Evolutionary conservation across 495 filamentous ascomycete species (phyloP).

Genomic region (Pseudotulostoma volvatum): DNA sequence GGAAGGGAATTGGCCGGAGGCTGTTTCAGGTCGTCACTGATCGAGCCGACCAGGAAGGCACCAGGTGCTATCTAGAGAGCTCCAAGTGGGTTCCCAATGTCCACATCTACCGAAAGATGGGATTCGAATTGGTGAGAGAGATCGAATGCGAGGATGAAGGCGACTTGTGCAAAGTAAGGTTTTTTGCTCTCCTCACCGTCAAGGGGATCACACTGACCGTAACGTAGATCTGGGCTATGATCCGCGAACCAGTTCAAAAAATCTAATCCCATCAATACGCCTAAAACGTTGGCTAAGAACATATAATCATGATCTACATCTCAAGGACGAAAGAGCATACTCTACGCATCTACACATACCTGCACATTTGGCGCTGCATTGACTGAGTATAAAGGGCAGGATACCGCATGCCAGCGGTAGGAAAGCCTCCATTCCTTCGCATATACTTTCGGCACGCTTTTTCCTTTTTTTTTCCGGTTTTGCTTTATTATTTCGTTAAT

Average conservation of each 20-base stretch:
- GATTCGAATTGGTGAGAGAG: constrained; percentile 42
- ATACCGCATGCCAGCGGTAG: too few relatives aligned
- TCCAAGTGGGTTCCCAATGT: constrained; percentile 45
- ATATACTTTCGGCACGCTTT: background rate
- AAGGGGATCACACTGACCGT: background rate
- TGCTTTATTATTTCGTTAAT: background rate
- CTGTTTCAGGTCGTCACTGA: constrained; percentile 41
- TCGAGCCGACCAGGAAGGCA: constrained; percentile 38
- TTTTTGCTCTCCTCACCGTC: background rate
- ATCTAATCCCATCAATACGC: background rate
- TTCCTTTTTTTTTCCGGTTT: background rate
- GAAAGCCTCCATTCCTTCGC: background rate
- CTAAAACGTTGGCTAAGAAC: background rate
- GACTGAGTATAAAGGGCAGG: too few relatives aligned
- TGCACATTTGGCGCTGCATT: background rate
- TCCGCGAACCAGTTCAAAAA: background rate
- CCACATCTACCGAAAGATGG: constrained; percentile 45
- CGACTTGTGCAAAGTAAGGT: constrained; percentile 21
- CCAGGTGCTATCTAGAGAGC: constrained; percentile 46
- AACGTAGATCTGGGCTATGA: background rate
- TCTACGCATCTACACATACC: background rate
- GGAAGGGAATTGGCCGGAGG: constrained; percentile 37
- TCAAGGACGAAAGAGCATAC: background rate
- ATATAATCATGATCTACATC: background rate
- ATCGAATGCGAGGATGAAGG: constrained; percentile 43